Base-by-base conservation (phyloP, 176 grass and related monocot species). In the Lolium multiflorum region DNA sequence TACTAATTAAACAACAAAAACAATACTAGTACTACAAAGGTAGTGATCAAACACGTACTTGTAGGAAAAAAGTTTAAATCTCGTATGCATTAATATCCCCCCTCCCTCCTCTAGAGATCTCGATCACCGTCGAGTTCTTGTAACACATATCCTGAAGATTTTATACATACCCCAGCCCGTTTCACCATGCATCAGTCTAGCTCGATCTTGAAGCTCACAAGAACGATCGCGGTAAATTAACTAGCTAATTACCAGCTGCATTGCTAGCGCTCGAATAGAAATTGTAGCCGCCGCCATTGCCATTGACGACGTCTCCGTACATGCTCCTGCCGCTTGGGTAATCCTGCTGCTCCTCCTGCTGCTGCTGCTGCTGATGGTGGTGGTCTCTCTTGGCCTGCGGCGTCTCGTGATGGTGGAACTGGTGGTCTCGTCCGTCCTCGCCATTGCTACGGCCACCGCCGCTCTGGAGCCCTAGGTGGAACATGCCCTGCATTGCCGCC, bases 391-490 rank as follows among this genome's bases (percentile, higher is more conserved):
- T 76, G 11, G 44, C 47, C 39, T 41, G 14, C 71, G 12, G 63
- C 26, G 63, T 66, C 24, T 1, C 80, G 12, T 65, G 69, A 22
- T 75, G 21, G 14, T 64, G 71, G 43, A 65, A 64, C 71, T 76
- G 73, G 1, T 55, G 24, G 8, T 49, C 43, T 83, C 81, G 14
- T 35, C 55, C 82, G 24, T 74, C 41, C 11, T 60, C 39, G 22
- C 56, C 17, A 22, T 82, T 54, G 38, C 56, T 55, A 17, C 52
- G 15, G 18, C 3, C 31, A 2, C 11, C 37, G 20, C 57, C 82
- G 12, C 71, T 74, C 43, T 76, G 22, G 49, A 84, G 47, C 82
- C 82, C 82, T 65, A 76, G 43, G 14, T 84, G 82, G 57, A 84
- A 76, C 82, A 84, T 76, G 41, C 57, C 71, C 18, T 46, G 82